Conservation (phyloP, 2,329 filamentous ascomycete species). For the Huntiella moniliformis region DNA sequence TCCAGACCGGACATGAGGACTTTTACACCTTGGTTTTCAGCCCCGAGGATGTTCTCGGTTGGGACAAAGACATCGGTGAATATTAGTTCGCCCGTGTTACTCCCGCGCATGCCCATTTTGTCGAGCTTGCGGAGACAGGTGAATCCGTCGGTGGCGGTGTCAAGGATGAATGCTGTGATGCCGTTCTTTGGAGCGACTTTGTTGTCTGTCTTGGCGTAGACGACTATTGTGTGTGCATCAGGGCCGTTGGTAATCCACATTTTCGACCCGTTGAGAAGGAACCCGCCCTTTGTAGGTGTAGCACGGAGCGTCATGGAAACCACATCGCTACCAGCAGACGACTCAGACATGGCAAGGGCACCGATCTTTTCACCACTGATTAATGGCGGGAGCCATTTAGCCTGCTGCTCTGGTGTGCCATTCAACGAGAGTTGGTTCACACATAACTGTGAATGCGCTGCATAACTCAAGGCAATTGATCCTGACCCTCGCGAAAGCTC, state of each 20-base stretch:
- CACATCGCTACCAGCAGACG: conserved; percentile 78
- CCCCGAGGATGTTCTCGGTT: conserved; percentile 58
- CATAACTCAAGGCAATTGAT: conserved; percentile 77
- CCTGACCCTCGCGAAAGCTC: conserved; percentile 76
- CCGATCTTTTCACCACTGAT: conserved; percentile 68
- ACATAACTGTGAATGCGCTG: conserved; percentile 88
- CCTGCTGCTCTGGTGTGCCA: conserved; percentile 60
- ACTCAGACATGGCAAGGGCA: conserved; percentile 87
- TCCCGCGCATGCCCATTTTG: conserved; percentile 95
- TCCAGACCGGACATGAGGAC: conserved; percentile 95
- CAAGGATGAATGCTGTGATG: conserved; percentile 86
- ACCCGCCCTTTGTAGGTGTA: conserved; percentile 65
- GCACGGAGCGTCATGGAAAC: conserved; percentile 88
- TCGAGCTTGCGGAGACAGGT: conserved; percentile 78
- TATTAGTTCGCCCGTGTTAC: conserved; percentile 84
- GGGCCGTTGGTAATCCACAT: conserved; percentile 99
- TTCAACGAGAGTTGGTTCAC: conserved; percentile 93
- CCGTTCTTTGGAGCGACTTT: conserved; percentile 55
- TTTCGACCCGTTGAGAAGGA: conserved; percentile 72
- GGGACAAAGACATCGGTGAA: conserved; percentile 88
- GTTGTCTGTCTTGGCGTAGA: conserved; percentile 80
- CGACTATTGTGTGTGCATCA: conserved; percentile 77
- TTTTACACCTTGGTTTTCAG: conserved; percentile 62
- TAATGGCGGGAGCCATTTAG: conserved; percentile 58
- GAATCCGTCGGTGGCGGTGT: conserved; percentile 54